phyloP scores from a whole-genome alignment of 129 eudicot species.

The Tagetes erecta region DNA sequence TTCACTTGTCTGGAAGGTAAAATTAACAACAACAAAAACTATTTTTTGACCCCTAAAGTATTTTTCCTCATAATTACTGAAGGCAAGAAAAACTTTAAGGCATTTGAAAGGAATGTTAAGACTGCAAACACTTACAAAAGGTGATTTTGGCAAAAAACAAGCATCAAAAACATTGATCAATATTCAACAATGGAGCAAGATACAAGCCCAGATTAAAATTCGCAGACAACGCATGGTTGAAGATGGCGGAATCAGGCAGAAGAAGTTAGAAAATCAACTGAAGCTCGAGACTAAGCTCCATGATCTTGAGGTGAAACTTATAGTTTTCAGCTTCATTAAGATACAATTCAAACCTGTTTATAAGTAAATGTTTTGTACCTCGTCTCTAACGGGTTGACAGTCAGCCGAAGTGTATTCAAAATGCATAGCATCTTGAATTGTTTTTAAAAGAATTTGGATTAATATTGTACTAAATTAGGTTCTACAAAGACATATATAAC shows the following conservation, averaged over 20 bases:
- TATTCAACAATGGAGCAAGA: constrained; percentile 85
- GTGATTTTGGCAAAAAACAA: constrained; percentile 62
- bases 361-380: not conserved
- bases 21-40: not conserved
- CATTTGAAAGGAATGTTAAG: constrained; percentile 50
- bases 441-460: not conserved
- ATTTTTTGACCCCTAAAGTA: not conserved
- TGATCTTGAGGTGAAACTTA: constrained; percentile 59
- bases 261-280: constrained; percentile 78
- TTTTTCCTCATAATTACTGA: constrained; percentile 6
- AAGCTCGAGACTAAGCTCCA: constrained; percentile 79
- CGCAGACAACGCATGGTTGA: constrained; percentile 67
- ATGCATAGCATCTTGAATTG: not conserved
- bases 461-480: not conserved
- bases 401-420: not conserved
- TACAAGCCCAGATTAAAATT: constrained; percentile 69
- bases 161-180: constrained; percentile 61
- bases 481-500: not conserved
- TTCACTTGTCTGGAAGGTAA: not conserved
- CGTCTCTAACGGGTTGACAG: not conserved
- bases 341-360: not conserved
- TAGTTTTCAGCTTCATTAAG: not conserved
- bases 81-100: constrained; percentile 65
- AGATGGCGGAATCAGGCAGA: constrained; percentile 73
- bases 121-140: constrained; percentile 50